Base-by-base conservation (phyloP, 495 filamentous ascomycete species). In the Penicillium ucsense region DNA sequence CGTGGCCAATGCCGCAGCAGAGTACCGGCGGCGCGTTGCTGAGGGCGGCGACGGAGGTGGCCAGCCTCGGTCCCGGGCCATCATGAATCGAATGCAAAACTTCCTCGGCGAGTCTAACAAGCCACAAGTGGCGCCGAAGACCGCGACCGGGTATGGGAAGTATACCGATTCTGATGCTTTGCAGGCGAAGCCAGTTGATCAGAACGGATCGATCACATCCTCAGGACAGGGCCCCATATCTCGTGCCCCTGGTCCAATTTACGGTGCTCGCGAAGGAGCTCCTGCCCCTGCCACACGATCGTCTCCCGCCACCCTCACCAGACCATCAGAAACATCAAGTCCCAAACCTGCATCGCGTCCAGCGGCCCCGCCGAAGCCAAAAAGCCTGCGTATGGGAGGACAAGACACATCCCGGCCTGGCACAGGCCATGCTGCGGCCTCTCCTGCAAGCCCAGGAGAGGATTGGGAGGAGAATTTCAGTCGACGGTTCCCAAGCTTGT, bases 1-100 rank as follows among this genome's bases (percentile, higher is more conserved):
- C n/a, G 94, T 98, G 7, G 89, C 86, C 33, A 83, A 79, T 38
- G 92, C 90, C 1, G 88, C 88, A n/a, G 89, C 86, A 1, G 92
- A 95, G 63, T 94, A 96, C 59, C 81, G 86, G 4, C 76, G 81
- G 48, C 82, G 84, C 29, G 73, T 95, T 38, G 82, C 86, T 2
- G 82, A 82, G 9, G 79, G 76, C 20, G 20, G 20, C 2, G 66
- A 74, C 8, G 62, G 70, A 35, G 79, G 81, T 39, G 73, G 79
- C 38, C 77, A 61, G n/a, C 61, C 58, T 30, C 74, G 84, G 35
- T 89, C 89, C 31, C 76, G 79, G 28, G 84, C 82, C 12, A 97
- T 98, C 41, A 88, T 95, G 62, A 91, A 86, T 57, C 85, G 89
- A 55, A 88, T 98, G 44, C 85, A 91, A 62, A 81, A 75, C 20